Evolutionary conservation across 2,329 filamentous ascomycete species (phyloP), one percentile per base, ranked within the genome.

Genomic region (Ascochyta pisi): DNA sequence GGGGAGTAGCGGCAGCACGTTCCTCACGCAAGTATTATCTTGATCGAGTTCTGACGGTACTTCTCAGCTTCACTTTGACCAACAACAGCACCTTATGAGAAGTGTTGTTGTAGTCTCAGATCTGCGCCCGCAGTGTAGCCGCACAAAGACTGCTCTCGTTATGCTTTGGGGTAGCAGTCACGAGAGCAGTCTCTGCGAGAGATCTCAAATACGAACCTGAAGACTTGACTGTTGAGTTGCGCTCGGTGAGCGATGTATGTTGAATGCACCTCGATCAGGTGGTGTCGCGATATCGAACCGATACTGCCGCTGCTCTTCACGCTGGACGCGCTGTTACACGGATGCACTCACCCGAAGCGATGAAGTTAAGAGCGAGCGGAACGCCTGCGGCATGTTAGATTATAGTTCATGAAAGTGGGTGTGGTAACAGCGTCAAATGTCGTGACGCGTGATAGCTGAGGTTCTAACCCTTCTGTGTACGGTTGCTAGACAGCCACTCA

Each of bases 11-110:
- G 90, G 90, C 90, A 93, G 89, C 90, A 94, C 91, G 84, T 93
- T 94, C 90, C 91, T 88, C 91, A 94, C 91, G 91, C 91, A 95
- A 95, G 91, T 89, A 92, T 94, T 95, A 94, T 91, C 91, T 95
- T 95, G 91, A 91, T 95, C 91, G 90, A 94, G 90, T 94, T 88
- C 80, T 89, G 82, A 93, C 91, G 90, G 91, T 95, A 86, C 89
- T 89, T 94, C 91, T 95, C 91, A 94, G 91, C 91, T 86, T 92
- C 85, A 81, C 85, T 69, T 66, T 57, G 58, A 66, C 58, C 45
- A 44, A 29, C 35, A 24, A 51, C 43, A 38, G 47, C 22, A 43
- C 23, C 31, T 22, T 1, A 7, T 26, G 8, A 19, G 19, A 7
- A 35, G 35, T 9, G 34, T 19, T 15, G 53, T 45, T 46, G 47